These are phyloP conservation scores for Trametes sanguinea DNA, from an alignment of 768 basidiomycete genomes.

Conservation along the genomic window DNA sequence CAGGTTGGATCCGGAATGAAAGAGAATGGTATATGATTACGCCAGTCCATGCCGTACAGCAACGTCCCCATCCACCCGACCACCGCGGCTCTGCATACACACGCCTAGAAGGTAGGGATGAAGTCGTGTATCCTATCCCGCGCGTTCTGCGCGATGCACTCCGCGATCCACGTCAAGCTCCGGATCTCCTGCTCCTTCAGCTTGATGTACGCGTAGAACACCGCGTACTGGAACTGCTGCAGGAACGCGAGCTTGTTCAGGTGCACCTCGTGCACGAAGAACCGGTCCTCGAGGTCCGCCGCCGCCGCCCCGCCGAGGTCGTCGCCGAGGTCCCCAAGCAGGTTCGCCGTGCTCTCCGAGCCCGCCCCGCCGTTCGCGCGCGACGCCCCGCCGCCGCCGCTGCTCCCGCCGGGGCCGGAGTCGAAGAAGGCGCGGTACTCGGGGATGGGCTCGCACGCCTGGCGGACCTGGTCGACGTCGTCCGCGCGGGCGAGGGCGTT, in stretches of 20 bases:
- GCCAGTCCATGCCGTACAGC: slow-evolving; percentile 18
- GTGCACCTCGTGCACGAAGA: slow-evolving; percentile 92
- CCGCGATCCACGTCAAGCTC: slow-evolving; percentile 91
- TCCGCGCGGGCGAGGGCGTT: slow-evolving; percentile 92
- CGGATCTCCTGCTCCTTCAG: slow-evolving; percentile 90
- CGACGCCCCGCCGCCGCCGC: background rate
- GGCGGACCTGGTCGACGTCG: slow-evolving; percentile 90
- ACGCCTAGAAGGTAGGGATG: slow-evolving; percentile 80
- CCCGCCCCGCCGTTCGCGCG: slow-evolving; percentile 34
- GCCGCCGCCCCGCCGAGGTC: slow-evolving; percentile 49
- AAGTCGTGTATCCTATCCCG: slow-evolving; percentile 94
- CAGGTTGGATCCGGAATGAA: background rate
- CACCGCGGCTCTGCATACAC: background rate
- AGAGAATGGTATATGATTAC: slow-evolving; percentile 22
- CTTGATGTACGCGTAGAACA: slow-evolving; percentile 92
- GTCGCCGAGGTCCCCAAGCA: slow-evolving; percentile 34
- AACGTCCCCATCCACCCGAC: background rate
- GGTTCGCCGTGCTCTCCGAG: slow-evolving; percentile 31
- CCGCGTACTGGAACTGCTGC: slow-evolving; percentile 94
- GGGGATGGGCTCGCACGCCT: slow-evolving; percentile 80
- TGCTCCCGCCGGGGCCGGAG: slow-evolving; percentile 28
- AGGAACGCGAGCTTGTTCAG: slow-evolving; percentile 94
- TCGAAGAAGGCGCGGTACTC: slow-evolving; percentile 94
- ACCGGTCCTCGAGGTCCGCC: slow-evolving; percentile 84
- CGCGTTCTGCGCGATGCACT: slow-evolving; percentile 97